A percentile compares a stretch with the other conserved stretches of the same genome.
Conservation (phyloP, 2,329 filamentous ascomycete species). For the Penicillium sp. region DNA sequence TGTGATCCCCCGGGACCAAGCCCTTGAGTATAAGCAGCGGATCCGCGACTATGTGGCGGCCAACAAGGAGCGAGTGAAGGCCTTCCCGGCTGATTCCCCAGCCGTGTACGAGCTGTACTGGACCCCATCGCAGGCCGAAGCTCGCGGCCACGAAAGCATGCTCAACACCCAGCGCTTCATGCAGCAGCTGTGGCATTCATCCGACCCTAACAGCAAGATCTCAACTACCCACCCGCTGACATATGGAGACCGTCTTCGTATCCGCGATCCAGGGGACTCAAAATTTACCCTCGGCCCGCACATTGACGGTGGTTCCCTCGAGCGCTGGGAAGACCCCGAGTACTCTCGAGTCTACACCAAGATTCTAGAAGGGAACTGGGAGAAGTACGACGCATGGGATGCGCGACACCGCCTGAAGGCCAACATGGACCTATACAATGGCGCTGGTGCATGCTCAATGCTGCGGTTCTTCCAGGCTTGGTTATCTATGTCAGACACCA, state of each 20-base stretch:
- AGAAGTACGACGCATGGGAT: constrained; percentile 80
- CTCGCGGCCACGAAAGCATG: constrained; percentile 65
- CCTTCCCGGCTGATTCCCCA: constrained; percentile 64
- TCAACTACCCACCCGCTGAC: constrained; percentile 60
- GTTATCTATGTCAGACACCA: constrained; percentile 71
- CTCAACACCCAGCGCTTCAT: constrained; percentile 61
- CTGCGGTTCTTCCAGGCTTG: constrained; percentile 90
- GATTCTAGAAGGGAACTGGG: constrained; percentile 74
- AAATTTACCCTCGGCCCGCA: constrained; percentile 72
- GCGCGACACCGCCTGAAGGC: constrained; percentile 65
- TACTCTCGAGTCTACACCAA: constrained; percentile 72
- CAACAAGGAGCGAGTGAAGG: constrained; percentile 55
- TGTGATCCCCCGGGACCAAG: constrained; percentile 63
- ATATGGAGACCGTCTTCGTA: constrained; percentile 71
- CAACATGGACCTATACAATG: constrained; percentile 73
- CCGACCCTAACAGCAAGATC: constrained; percentile 46
- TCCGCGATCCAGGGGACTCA: constrained; percentile 68
- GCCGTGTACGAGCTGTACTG: constrained; percentile 76
- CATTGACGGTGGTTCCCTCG: constrained; percentile 70
- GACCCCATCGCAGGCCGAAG: constrained; percentile 66
- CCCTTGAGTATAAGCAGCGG: constrained; percentile 63
- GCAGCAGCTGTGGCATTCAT: constrained; percentile 63
- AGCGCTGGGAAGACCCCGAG: constrained; percentile 69
- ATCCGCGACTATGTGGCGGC: constrained; percentile 63
- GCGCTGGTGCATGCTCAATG: constrained; percentile 76